A percentile compares a stretch with the other conserved stretches of the same genome.
These are phyloP conservation scores for Neurospora sp. DNA, from an alignment of 495 filamentous ascomycete species.

Conservation along the genomic window DNA sequence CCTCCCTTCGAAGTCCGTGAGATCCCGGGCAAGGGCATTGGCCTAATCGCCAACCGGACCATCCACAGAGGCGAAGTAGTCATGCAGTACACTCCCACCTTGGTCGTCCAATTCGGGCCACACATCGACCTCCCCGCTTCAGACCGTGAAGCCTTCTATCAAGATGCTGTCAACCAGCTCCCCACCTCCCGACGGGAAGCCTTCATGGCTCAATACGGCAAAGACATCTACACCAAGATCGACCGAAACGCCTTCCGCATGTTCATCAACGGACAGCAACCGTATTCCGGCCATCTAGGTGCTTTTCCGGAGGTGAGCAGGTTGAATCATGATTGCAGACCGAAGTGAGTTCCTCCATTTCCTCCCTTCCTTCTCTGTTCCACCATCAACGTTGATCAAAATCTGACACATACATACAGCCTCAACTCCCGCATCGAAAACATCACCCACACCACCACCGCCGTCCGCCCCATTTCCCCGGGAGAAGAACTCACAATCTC, in stretches of 20 bases:
- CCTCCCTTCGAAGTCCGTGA: slow-evolving; percentile 18
- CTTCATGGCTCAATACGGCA: slow-evolving; percentile 28
- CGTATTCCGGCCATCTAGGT: slow-evolving; percentile 23
- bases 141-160: slow-evolving; percentile 13
- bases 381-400: too few relatives aligned
- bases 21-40: slow-evolving; percentile 29
- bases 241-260: slow-evolving; percentile 32
- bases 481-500: slow-evolving; percentile 34
- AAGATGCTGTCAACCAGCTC: slow-evolving; percentile 19
- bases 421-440: slow-evolving; percentile 30
- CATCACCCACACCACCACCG: slow-evolving; percentile 29
- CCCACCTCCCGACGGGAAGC: slow-evolving; percentile 6
- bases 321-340: slow-evolving; percentile 36
- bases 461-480: slow-evolving; percentile 26
- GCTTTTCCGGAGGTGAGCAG: slow-evolving; percentile 26
- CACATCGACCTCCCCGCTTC: slow-evolving; percentile 8
- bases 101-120: slow-evolving; percentile 21
- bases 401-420: not conserved
- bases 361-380: too few relatives aligned
- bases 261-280: slow-evolving; percentile 20
- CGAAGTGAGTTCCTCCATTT: slow-evolving; percentile 24
- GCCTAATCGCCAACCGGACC: slow-evolving; percentile 27
- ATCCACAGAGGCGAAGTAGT: slow-evolving; percentile 30
- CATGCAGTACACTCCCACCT: slow-evolving; percentile 20
- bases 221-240: slow-evolving; percentile 21